phyloP scores from a whole-genome alignment of 164 flowering plant genomes.

The Santalum album region DNA sequence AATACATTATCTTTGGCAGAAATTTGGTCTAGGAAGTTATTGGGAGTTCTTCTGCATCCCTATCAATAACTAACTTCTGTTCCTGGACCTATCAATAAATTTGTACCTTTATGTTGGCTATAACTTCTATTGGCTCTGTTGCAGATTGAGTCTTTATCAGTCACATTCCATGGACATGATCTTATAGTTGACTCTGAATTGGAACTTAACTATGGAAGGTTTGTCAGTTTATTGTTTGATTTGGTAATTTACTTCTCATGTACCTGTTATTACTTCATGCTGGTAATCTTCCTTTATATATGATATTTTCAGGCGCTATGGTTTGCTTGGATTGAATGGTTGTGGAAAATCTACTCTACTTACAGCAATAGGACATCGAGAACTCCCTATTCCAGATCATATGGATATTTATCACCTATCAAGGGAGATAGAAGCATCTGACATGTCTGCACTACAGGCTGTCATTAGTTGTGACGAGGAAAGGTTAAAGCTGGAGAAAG shows the following conservation, averaged over 20 bases:
- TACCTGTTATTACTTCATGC: neutral
- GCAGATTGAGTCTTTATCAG: constrained; percentile 91
- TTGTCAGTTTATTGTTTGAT: neutral
- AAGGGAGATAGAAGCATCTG: constrained; percentile 94
- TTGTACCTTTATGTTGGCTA: neutral
- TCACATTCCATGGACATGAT: constrained; percentile 97
- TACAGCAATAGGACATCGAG: constrained; percentile 71
- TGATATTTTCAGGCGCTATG: constrained; percentile 63
- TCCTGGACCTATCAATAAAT: neutral
- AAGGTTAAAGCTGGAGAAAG: constrained; percentile 69
- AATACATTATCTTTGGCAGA: constrained; percentile 2
- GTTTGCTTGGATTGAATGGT: constrained; percentile 90
- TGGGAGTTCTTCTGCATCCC: neutral
- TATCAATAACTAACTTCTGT: neutral
- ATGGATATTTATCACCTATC: constrained; percentile 90
- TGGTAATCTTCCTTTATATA: neutral
- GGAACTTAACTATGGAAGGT: constrained; percentile 98
- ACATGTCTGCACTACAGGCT: constrained; percentile 85
- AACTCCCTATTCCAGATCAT: constrained; percentile 94
- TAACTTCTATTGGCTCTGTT: constrained; percentile 3
- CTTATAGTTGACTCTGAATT: constrained; percentile 85
- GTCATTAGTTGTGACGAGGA: constrained; percentile 93
- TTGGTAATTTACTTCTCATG: neutral
- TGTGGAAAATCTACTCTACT: constrained; percentile 97
- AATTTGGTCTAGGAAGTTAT: constrained; percentile 3